A percentile compares a stretch with the other conserved stretches of the same genome.
These are phyloP conservation scores for Theileria annulata DNA, from an alignment of 169 alveolate genomes.

Conservation along the genomic window DNA sequence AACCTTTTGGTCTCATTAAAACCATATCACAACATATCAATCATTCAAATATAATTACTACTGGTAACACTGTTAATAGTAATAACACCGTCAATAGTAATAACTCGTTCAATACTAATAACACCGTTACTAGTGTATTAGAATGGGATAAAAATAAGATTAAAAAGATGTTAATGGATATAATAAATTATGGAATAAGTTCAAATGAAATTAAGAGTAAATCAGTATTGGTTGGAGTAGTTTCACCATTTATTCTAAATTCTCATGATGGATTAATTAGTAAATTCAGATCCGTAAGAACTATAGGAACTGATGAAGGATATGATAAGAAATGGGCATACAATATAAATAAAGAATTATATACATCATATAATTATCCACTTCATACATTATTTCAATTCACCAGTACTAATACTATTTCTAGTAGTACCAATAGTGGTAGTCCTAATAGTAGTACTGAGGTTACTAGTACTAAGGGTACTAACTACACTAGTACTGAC, in stretches of 20 bases:
- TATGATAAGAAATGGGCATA: slow-evolving; percentile 15
- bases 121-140: neutral
- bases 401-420: neutral
- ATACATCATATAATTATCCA: neutral
- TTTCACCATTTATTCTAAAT: neutral
- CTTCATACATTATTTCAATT: slow-evolving; percentile 7
- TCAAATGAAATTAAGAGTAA: neutral
- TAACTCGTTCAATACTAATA: no score
- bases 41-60: no score
- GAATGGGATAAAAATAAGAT: neutral
- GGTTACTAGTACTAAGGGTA: no score
- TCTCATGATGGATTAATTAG: neutral
- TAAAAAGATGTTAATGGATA: neutral
- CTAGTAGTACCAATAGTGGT: no score
- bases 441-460: no score
- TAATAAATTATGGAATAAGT: neutral
- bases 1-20: slow-evolving; percentile 37
- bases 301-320: slow-evolving; percentile 36
- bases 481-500: no score
- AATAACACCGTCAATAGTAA: neutral
- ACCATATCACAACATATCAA: neutral
- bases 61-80: neutral
- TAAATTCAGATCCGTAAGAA: slow-evolving; percentile 29
- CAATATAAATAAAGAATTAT: neutral
- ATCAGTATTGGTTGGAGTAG: neutral